phyloP scores from a whole-genome alignment of 495 filamentous ascomycete genomes.

The Hyaloscypha hepaticicola region DNA sequence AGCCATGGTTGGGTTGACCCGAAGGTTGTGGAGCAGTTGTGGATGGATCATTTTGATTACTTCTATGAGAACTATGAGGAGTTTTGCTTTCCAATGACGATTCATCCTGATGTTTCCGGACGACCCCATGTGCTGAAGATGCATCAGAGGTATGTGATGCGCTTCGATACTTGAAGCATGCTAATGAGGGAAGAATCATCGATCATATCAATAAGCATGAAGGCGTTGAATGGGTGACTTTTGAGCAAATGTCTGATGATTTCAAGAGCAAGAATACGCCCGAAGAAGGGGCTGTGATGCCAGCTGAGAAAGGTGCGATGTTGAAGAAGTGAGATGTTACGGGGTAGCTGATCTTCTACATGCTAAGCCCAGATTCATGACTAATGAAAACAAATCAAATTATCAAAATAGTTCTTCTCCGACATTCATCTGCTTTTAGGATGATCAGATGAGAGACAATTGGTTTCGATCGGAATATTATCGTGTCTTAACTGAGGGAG shows the following conservation, averaged over 20 bases:
- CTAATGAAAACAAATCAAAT: neutral
- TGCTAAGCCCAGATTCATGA: neutral
- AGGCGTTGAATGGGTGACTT: conserved; percentile 73
- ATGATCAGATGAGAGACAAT: no score
- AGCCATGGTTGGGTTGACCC: conserved; percentile 63
- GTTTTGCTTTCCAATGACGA: conserved; percentile 69
- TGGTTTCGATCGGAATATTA: no score
- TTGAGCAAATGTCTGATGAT: conserved; percentile 65
- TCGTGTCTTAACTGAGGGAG: no score
- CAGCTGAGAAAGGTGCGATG: conserved; percentile 57
- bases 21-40: conserved; percentile 43
- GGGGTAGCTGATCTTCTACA: neutral
- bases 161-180: neutral
- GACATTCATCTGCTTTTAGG: no score
- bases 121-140: conserved; percentile 66
- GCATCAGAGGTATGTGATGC: conserved; percentile 44
- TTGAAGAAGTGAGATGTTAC: conserved; percentile 39
- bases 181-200: conserved; percentile 50
- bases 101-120: conserved; percentile 55
- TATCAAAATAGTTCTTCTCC: no score
- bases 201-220: conserved; percentile 73
- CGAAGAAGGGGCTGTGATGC: conserved; percentile 64
- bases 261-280: conserved; percentile 69
- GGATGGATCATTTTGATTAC: conserved; percentile 64
- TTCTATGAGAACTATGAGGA: conserved; percentile 69